Percentiles rank a stretch among this genome's conserved stretches.
Conservation (phyloP, 176 grass and related monocot species). For the Cymbopogon citratus region DNA sequence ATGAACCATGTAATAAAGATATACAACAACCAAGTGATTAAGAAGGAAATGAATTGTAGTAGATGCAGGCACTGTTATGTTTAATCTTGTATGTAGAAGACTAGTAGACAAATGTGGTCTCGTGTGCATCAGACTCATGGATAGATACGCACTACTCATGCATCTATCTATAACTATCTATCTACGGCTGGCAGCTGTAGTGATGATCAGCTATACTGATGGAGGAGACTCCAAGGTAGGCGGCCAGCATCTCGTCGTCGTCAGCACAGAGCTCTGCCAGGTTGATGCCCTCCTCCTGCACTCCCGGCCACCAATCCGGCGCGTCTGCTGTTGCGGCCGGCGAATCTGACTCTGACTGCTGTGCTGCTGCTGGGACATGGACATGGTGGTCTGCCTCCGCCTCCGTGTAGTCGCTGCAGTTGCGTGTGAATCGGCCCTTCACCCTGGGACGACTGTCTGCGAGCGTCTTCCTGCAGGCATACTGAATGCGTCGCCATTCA, state of each 20-base stretch:
- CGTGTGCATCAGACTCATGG: no score
- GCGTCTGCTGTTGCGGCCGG: not conserved
- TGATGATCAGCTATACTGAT: not conserved
- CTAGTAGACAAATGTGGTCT: no score
- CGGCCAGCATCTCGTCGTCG: constrained; percentile 39
- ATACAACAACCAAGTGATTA: no score
- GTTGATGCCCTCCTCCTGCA: constrained; percentile 23
- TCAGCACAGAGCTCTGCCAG: no score
- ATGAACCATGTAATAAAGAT: no score
- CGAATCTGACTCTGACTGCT: not conserved
- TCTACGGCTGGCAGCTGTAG: not conserved
- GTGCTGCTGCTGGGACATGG: not conserved
- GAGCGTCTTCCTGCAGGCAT: constrained; percentile 86
- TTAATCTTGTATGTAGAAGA: no score
- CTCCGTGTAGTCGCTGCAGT: constrained; percentile 3
- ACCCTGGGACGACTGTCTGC: constrained; percentile 79
- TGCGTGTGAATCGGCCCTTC: constrained; percentile 72
- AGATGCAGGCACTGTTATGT: no score
- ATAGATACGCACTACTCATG: not conserved
- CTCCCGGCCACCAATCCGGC: constrained; percentile 48
- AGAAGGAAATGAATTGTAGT: no score
- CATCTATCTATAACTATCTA: not conserved
- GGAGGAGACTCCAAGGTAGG: constrained; percentile 39
- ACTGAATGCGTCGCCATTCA: constrained; percentile 45
- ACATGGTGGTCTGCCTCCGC: no score